phyloP scores from a whole-genome alignment of 129 eudicot species.

The Arctium lappa region DNA sequence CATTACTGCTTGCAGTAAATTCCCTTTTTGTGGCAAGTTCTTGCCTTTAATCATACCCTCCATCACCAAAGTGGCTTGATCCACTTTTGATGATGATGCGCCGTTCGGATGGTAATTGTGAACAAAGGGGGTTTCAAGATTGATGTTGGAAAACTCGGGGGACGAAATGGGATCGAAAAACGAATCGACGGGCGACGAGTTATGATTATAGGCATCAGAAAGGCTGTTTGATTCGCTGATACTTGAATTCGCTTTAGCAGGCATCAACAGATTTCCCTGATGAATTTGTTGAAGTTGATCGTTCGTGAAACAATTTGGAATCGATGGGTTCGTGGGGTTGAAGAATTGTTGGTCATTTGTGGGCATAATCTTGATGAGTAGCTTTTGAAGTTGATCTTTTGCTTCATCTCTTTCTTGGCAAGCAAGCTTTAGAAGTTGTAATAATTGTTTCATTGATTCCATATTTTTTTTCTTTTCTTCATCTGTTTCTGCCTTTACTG shows the following conservation, averaged over 20 bases:
- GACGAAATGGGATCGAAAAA: slow-evolving; percentile 34
- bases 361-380: slow-evolving; percentile 40
- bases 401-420: slow-evolving; percentile 93
- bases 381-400: slow-evolving; percentile 52
- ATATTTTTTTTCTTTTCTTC: slow-evolving; percentile 55
- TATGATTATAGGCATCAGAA: slow-evolving; percentile 33
- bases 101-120: slow-evolving; percentile 25
- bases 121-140: slow-evolving; percentile 27
- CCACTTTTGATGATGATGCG: slow-evolving; percentile 21
- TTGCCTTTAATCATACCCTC: slow-evolving; percentile 58
- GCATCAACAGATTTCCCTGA: slow-evolving; percentile 35
- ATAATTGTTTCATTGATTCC: slow-evolving; percentile 46
- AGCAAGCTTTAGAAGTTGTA: slow-evolving; percentile 50
- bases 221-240: slow-evolving; percentile 55
- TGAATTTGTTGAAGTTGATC: slow-evolving; percentile 22
- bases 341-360: slow-evolving; percentile 33
- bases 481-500: slow-evolving; percentile 46
- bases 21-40: slow-evolving; percentile 53
- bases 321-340: not conserved
- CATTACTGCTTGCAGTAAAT: slow-evolving; percentile 42
- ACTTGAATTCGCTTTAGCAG: slow-evolving; percentile 55
- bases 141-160: slow-evolving; percentile 37
- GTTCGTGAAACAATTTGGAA: slow-evolving; percentile 18
- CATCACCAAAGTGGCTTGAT: slow-evolving; percentile 46
- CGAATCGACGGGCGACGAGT: slow-evolving; percentile 37